Evolutionary conservation across 2,329 filamentous ascomycete species (phyloP), one percentile per base, ranked within the genome.

Genomic region (Kalaharituber pfeilii): DNA sequence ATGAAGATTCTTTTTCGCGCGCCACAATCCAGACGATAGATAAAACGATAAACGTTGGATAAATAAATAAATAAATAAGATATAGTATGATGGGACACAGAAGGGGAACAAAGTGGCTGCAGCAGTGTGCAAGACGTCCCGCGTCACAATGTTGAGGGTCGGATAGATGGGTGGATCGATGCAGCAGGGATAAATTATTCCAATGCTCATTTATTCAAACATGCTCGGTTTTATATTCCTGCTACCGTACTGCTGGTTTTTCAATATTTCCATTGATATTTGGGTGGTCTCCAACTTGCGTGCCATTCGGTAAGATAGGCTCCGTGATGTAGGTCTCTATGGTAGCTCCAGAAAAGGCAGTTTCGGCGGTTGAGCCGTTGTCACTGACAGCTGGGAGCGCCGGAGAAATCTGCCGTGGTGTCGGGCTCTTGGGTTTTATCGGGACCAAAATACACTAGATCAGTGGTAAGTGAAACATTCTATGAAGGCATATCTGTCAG

Each of bases 91-190:
- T n/a, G n/a, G n/a, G n/a, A n/a, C n/a, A n/a, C n/a, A n/a, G n/a
- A n/a, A n/a, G n/a, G n/a, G n/a, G n/a, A n/a, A n/a, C n/a, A n/a
- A n/a, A n/a, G n/a, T n/a, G n/a, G n/a, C n/a, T n/a, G n/a, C n/a
- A n/a, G n/a, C n/a, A n/a, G n/a, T n/a, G n/a, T n/a, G n/a, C n/a
- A 39, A 39, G 44, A 49, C 18, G 44, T 49, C 44, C 44, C 44
- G 44, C 18, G 44, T 20, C 18, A 20, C 3, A 5, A 22, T 13
- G n/a, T 7, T 5, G 24, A 22, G 44, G n/a, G 44, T 18, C 24
- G 44, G 44, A 49, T 22, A 15, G 33, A 9, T 39, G n/a, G n/a
- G n/a, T n/a, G n/a, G n/a, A n/a, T n/a, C n/a, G n/a, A n/a, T n/a
- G n/a, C n/a, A n/a, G n/a, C n/a, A n/a, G n/a, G n/a, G n/a, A n/a